These are phyloP conservation scores for Xylariales sp. DNA, from an alignment of 2,329 filamentous ascomycete genomes.

Conservation along the genomic window DNA sequence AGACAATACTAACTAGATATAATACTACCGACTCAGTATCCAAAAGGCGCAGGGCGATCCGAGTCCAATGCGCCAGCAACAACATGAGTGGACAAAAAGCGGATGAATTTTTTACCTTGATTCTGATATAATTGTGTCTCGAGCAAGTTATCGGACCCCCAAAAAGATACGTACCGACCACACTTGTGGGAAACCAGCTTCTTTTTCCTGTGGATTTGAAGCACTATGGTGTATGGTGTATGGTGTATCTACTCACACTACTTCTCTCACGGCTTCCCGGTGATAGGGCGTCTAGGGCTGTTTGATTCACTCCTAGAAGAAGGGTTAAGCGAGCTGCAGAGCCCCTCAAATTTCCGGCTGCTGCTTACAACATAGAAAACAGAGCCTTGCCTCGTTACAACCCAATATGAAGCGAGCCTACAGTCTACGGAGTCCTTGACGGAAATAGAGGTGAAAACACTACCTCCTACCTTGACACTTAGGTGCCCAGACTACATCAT, in stretches of 20 bases:
- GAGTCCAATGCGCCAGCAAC: conserved; percentile 6
- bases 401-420: conserved; percentile 1
- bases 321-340: conserved; percentile 32
- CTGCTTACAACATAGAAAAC: conserved; percentile 23
- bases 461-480: too few relatives aligned
- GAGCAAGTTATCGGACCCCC: background rate
- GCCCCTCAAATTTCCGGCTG: conserved; percentile 34
- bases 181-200: too few relatives aligned
- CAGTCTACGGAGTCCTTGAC: background rate
- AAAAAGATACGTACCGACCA: too few relatives aligned
- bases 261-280: conserved; percentile 14
- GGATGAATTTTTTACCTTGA: background rate
- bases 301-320: conserved; percentile 30
- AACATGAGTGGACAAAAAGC: conserved; percentile 1
- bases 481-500: too few relatives aligned
- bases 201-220: too few relatives aligned
- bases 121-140: background rate
- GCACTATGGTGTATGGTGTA: too few relatives aligned
- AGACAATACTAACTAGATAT: background rate
- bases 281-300: conserved; percentile 21
- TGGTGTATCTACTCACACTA: too few relatives aligned
- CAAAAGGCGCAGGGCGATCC: background rate
- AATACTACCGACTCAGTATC: too few relatives aligned
- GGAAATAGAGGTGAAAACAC: conserved; percentile 14
- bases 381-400: conserved; percentile 5